Percentiles rank a stretch among this genome's conserved stretches.
These are phyloP conservation scores for Skeletonema marinoi DNA, from an alignment of 108 stramenopile genomes.

Conservation along the genomic window DNA sequence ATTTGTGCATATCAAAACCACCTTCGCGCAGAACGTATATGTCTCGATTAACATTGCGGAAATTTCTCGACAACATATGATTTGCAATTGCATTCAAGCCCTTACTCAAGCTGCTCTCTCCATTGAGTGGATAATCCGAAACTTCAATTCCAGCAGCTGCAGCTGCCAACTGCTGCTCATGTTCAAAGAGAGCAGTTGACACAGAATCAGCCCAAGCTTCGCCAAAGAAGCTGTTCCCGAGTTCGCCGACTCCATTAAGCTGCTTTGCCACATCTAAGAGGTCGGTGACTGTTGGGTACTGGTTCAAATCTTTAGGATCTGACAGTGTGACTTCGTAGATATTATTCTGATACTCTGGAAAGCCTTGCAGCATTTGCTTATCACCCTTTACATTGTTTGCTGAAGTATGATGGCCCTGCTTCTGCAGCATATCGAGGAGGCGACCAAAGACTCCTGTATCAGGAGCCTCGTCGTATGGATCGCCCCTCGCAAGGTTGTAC, in stretches of 20 bases:
- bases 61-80: conserved; percentile 8
- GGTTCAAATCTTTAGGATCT: conserved; percentile 10
- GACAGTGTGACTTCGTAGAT: background rate
- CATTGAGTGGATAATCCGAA: background rate
- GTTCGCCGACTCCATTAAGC: conserved; percentile 27
- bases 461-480: conserved; percentile 20
- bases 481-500: conserved; percentile 7
- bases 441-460: conserved; percentile 47
- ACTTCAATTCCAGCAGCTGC: conserved; percentile 25
- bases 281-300: conserved; percentile 16
- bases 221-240: conserved; percentile 18
- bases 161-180: conserved; percentile 2
- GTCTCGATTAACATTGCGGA: conserved; percentile 32
- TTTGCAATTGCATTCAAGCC: background rate
- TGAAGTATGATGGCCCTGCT: conserved; percentile 28
- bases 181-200: conserved; percentile 27
- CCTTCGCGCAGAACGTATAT: conserved; percentile 23
- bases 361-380: conserved; percentile 19
- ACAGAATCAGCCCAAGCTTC: conserved; percentile 19
- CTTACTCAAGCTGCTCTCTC: background rate
- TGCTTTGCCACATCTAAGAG: conserved; percentile 27
- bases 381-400: conserved; percentile 17
- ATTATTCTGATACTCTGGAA: conserved; percentile 5
- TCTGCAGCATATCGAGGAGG: conserved; percentile 22
- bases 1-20: conserved; percentile 37